Conservation (phyloP, 129 eudicot species). For the Saposhnikovia divaricata region DNA sequence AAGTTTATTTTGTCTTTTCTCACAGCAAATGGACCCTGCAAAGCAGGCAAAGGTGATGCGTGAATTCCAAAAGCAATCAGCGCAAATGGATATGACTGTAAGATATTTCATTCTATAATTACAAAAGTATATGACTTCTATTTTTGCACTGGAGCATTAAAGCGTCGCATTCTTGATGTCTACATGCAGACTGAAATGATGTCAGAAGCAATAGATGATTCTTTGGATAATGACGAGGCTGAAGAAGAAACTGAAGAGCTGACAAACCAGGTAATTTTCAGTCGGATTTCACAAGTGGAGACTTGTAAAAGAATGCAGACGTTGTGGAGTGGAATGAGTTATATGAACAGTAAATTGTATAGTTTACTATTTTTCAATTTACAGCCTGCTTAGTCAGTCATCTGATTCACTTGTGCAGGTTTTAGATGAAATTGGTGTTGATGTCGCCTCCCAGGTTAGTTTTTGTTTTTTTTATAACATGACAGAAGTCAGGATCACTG, state of each 20-base stretch:
- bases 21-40: constrained; percentile 97
- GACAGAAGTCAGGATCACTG: background rate
- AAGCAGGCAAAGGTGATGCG: constrained; percentile 79
- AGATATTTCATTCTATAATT: constrained; percentile 29
- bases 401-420: constrained; percentile 46
- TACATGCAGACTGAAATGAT: constrained; percentile 88
- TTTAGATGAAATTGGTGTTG: constrained; percentile 93
- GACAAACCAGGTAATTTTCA: constrained; percentile 69
- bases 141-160: background rate
- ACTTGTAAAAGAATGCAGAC: background rate
- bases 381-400: constrained; percentile 2
- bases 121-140: background rate
- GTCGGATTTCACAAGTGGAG: background rate
- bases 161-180: background rate
- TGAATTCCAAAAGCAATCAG: constrained; percentile 95
- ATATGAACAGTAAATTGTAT: background rate
- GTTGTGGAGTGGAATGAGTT: background rate
- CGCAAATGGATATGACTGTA: constrained; percentile 99
- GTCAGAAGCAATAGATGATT: constrained; percentile 97
- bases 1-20: background rate
- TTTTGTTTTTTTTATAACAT: constrained; percentile 6
- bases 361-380: background rate
- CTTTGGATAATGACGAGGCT: constrained; percentile 88
- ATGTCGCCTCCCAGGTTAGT: constrained; percentile 97
- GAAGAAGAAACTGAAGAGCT: constrained; percentile 97